Percentiles rank a stretch among this genome's conserved stretches.
Evolutionary conservation across 1,284 basidiomycete species (phyloP).

Genomic region (Papiliotrema nemorosa): DNA sequence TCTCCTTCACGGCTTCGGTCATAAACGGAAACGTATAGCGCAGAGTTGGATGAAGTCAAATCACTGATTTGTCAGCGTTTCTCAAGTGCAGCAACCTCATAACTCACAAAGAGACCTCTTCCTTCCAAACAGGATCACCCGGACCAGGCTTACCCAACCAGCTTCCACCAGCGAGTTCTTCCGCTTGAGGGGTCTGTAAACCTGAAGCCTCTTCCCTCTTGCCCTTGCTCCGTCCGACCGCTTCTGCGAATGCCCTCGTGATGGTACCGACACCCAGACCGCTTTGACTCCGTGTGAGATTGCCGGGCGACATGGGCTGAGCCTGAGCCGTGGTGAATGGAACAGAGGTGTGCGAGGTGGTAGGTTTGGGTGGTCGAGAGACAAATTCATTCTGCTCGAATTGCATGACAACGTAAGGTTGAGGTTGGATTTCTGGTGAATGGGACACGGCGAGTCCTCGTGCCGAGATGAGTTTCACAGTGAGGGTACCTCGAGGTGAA

Average conservation of each 20-base stretch:
- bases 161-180: slow-evolving; percentile 23
- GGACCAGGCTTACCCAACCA: slow-evolving; percentile 49
- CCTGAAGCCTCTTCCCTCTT: slow-evolving; percentile 42
- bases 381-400: slow-evolving; percentile 99
- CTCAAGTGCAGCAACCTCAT: too few relatives aligned
- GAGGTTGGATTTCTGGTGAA: slow-evolving; percentile 53
- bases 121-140: slow-evolving; percentile 95
- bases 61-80: slow-evolving; percentile 59
- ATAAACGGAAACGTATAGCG: slow-evolving; percentile 86
- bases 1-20: slow-evolving; percentile 80
- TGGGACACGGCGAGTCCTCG: slow-evolving; percentile 75
- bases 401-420: slow-evolving; percentile 94
- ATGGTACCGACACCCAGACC: slow-evolving; percentile 61
- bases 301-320: slow-evolving; percentile 34
- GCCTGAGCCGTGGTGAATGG: slow-evolving; percentile 42
- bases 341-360: slow-evolving; percentile 33
- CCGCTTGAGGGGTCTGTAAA: slow-evolving; percentile 42
- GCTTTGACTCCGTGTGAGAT: slow-evolving; percentile 33
- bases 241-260: slow-evolving; percentile 56
- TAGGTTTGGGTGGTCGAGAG: slow-evolving; percentile 68
- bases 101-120: slow-evolving; percentile 93
- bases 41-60: slow-evolving; percentile 85
- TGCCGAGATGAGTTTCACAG: slow-evolving; percentile 92
- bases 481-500: slow-evolving; percentile 67
- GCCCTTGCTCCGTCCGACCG: slow-evolving; percentile 49